phyloP scores from a whole-genome alignment of 2,329 filamentous ascomycete species.

The Aspergillus neoniger region DNA sequence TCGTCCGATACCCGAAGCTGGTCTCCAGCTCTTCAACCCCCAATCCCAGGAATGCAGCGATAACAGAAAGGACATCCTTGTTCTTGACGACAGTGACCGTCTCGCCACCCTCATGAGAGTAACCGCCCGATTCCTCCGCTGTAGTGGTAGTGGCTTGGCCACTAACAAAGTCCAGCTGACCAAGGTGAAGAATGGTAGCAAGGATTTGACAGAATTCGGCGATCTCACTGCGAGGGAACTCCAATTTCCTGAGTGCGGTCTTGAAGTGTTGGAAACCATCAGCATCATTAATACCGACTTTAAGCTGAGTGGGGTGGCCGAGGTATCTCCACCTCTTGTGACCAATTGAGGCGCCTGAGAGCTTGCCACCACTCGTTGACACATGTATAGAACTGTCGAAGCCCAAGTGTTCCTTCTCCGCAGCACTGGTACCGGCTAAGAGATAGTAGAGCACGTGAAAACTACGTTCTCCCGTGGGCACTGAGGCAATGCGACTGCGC shows the following conservation, averaged over 20 bases:
- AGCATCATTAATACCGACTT: slow-evolving; percentile 92
- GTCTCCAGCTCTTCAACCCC: slow-evolving; percentile 77
- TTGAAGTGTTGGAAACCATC: slow-evolving; percentile 98
- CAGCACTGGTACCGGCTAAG: slow-evolving; percentile 83
- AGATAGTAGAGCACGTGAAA: slow-evolving; percentile 97
- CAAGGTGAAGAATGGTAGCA: slow-evolving; percentile 93
- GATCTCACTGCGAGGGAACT: slow-evolving; percentile 90
- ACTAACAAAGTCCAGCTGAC: slow-evolving; percentile 90
- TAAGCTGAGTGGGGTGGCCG: slow-evolving; percentile 93
- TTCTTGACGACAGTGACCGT: slow-evolving; percentile 87
- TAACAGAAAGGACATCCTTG: slow-evolving; percentile 79
- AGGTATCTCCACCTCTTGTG: slow-evolving; percentile 93
- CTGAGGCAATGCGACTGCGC: slow-evolving; percentile 83
- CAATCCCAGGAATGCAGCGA: slow-evolving; percentile 94
- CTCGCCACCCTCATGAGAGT: slow-evolving; percentile 90
- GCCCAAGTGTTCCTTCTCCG: slow-evolving; percentile 84
- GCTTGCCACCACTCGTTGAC: slow-evolving; percentile 47
- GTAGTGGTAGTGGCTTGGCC: slow-evolving; percentile 75
- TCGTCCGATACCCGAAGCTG: slow-evolving; percentile 92
- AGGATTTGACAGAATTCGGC: slow-evolving; percentile 96
- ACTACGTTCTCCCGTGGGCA: slow-evolving; percentile 93
- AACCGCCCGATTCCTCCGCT: slow-evolving; percentile 91
- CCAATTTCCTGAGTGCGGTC: slow-evolving; percentile 87
- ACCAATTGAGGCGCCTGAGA: slow-evolving; percentile 55
- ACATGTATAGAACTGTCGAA: slow-evolving; percentile 54